Evolutionary conservation across 2,329 filamentous ascomycete genomes (phyloP).

Genomic region (Xenoacremonium recifei): DNA sequence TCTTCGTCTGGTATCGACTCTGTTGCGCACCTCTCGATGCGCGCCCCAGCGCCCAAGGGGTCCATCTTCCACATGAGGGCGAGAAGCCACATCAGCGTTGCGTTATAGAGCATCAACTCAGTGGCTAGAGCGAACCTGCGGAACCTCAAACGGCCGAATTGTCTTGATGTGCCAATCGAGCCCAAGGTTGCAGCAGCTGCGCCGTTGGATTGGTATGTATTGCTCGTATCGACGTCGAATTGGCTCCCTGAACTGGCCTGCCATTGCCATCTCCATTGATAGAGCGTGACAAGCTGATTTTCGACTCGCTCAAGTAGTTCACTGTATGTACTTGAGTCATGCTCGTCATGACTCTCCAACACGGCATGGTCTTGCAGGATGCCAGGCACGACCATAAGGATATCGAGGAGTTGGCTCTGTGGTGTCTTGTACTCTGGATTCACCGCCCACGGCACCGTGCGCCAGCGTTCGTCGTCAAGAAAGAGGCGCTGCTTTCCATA

Average conservation of each 20-base stretch:
- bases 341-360: not conserved
- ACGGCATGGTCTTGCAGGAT: constrained; percentile 10
- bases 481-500: constrained; percentile 11
- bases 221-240: constrained; percentile 1
- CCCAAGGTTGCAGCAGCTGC: not conserved
- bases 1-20: not conserved
- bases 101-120: constrained; percentile 18
- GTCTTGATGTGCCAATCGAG: not conserved
- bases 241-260: constrained; percentile 2
- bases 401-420: constrained; percentile 10
- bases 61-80: constrained; percentile 18
- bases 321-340: not conserved
- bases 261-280: constrained; percentile 12
- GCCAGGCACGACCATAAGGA: constrained; percentile 8
- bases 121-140: constrained; percentile 5
- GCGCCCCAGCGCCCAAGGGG: constrained; percentile 5
- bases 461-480: constrained; percentile 11
- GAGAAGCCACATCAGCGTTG: constrained; percentile 16
- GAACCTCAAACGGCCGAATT: constrained; percentile 3
- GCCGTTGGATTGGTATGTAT: constrained; percentile 2
- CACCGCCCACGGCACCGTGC: constrained; percentile 11
- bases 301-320: constrained; percentile 2
- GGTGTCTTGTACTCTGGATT: constrained; percentile 7
- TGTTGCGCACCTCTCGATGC: constrained; percentile 5
- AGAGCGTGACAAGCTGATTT: constrained; percentile 1